Conservation (phyloP, 2,329 filamentous ascomycete species). For the Colletotrichum horii region DNA sequence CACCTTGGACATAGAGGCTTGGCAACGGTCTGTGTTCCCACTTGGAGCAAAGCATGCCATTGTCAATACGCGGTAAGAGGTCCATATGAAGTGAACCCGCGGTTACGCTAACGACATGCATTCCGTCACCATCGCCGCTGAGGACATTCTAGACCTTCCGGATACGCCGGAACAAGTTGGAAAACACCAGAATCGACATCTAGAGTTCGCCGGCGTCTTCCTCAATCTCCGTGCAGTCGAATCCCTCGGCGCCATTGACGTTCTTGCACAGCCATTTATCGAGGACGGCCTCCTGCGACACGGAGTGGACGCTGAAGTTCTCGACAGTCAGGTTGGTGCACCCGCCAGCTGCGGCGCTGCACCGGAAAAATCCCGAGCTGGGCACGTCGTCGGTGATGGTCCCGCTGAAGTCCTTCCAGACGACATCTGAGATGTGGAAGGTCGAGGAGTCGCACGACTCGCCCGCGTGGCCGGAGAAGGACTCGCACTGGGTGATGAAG, state of each 20-base stretch:
- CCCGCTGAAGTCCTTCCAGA: constrained; percentile 32
- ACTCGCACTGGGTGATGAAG: constrained; percentile 40
- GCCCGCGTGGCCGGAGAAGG: constrained; percentile 36
- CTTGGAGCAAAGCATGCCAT: not conserved
- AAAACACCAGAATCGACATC: not conserved
- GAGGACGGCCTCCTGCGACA: constrained; percentile 19
- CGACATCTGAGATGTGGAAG: constrained; percentile 33
- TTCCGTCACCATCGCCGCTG: not conserved
- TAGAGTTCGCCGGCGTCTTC: not conserved
- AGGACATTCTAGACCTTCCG: not conserved
- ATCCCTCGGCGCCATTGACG: constrained; percentile 27
- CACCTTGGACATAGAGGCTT: not conserved
- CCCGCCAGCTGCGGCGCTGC: constrained; percentile 34
- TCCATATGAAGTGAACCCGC: not conserved
- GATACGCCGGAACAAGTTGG: not conserved
- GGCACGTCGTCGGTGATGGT: constrained; percentile 29
- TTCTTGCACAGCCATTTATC: constrained; percentile 32
- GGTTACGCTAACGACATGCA: not conserved
- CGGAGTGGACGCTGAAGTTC: constrained; percentile 26
- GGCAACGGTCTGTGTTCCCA: not conserved
- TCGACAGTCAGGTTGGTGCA: constrained; percentile 33
- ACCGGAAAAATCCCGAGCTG: constrained; percentile 32
- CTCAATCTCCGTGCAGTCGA: constrained; percentile 24
- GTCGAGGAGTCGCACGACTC: constrained; percentile 37
- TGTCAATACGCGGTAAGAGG: not conserved